Conservation (phyloP, 176 grass and related monocot species). For the Raddia guianensis region DNA sequence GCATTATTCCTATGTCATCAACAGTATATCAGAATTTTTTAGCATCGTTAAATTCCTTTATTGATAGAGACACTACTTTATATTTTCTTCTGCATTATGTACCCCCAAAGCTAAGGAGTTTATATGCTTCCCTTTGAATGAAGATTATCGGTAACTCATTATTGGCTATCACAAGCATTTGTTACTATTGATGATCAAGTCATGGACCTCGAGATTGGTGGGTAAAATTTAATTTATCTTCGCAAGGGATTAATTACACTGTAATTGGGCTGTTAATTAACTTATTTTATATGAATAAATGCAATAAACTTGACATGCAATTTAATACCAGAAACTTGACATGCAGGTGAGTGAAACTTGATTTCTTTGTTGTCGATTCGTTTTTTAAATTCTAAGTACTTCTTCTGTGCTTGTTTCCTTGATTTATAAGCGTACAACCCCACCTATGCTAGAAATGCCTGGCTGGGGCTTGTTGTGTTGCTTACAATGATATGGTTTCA, state of each 20-base stretch:
- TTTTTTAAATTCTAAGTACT: background rate
- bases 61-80: slow-evolving; percentile 9
- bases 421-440: background rate
- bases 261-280: background rate
- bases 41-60: background rate
- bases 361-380: background rate
- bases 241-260: too few species aligned
- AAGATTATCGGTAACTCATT: background rate
- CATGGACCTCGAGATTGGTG: too few species aligned
- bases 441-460: background rate
- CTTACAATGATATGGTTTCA: background rate
- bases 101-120: background rate
- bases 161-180: too few species aligned
- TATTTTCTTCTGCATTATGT: slow-evolving; percentile 33
- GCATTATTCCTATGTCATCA: slow-evolving; percentile 19
- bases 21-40: slow-evolving; percentile 9
- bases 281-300: slow-evolving; percentile 11
- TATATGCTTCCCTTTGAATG: slow-evolving; percentile 36
- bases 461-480: background rate
- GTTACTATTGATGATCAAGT: too few species aligned
- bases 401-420: background rate
- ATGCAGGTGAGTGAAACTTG: background rate
- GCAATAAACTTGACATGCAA: background rate
- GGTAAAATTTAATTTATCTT: too few species aligned
- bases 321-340: background rate